phyloP scores from a whole-genome alignment of 2,329 filamentous ascomycete species.

The Epichloe uncinata region DNA sequence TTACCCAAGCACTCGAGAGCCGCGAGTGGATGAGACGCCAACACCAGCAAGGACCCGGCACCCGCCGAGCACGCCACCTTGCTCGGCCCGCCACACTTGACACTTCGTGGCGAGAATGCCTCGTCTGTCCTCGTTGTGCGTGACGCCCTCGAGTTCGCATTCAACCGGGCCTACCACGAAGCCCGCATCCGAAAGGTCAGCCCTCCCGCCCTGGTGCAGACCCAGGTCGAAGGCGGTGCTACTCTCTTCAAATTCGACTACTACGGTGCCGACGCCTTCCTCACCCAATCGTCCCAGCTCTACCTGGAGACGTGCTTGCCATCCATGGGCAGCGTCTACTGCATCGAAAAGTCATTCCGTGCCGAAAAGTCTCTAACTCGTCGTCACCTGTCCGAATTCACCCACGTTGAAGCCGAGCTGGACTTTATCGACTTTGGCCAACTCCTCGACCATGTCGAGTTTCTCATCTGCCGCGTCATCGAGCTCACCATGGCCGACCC shows the following conservation, averaged over 20 bases:
- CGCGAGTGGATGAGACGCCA: conserved; percentile 76
- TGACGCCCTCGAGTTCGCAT: conserved; percentile 66
- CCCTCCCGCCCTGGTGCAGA: conserved; percentile 85
- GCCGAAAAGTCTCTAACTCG: conserved; percentile 93
- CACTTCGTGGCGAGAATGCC: conserved; percentile 70
- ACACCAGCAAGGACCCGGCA: conserved; percentile 60
- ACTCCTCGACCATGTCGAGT: conserved; percentile 75
- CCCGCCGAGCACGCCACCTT: conserved; percentile 45
- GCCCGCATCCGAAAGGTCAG: conserved; percentile 68
- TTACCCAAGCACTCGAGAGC: conserved; percentile 48
- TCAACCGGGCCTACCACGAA: conserved; percentile 67
- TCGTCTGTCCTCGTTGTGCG: conserved; percentile 83
- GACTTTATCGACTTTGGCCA: conserved; percentile 93
- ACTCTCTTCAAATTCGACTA: conserved; percentile 85
- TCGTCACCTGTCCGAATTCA: conserved; percentile 91
- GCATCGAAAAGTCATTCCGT: conserved; percentile 96
- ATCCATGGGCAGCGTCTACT: conserved; percentile 88
- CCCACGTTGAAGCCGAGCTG: conserved; percentile 89
- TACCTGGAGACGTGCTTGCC: conserved; percentile 94
- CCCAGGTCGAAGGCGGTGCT: conserved; percentile 83
- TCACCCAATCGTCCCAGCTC: conserved; percentile 93
- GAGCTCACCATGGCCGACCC: conserved; percentile 64
- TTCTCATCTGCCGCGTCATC: conserved; percentile 75
- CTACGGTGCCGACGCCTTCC: conserved; percentile 81
- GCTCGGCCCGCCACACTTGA: conserved; percentile 72